Conservation (phyloP, 495 filamentous ascomycete species). For the Neurospora intermedia region DNA sequence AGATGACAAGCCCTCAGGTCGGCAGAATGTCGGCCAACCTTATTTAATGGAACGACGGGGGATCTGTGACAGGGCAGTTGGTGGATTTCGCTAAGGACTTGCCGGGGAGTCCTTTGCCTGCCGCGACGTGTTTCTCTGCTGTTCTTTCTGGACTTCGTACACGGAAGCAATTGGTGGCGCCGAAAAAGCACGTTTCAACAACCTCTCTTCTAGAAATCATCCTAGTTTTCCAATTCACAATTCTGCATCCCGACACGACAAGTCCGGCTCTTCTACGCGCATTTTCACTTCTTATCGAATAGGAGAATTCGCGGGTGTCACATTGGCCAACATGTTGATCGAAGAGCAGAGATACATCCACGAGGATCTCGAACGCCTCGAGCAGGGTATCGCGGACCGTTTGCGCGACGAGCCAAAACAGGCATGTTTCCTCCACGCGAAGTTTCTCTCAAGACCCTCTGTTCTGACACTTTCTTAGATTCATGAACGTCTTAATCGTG, state of each 20-base stretch:
- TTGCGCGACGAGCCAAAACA: constrained; percentile 79
- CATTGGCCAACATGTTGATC: constrained; percentile 52
- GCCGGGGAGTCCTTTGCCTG: background rate
- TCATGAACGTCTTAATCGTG: constrained; percentile 70
- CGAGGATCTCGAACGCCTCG: constrained; percentile 89
- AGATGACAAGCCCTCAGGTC: background rate
- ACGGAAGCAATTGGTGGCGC: background rate
- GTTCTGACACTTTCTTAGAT: constrained; percentile 47
- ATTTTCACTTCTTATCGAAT: background rate
- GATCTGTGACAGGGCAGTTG: background rate
- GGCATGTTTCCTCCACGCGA: constrained; percentile 42
- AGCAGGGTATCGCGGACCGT: constrained; percentile 86
- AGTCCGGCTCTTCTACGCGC: background rate
- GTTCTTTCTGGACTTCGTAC: background rate
- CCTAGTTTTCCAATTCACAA: background rate
- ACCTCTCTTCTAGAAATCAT: background rate
- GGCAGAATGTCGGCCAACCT: background rate
- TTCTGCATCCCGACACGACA: background rate
- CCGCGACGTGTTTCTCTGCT: background rate
- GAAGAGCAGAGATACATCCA: constrained; percentile 90
- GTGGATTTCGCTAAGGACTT: background rate
- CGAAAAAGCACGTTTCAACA: background rate
- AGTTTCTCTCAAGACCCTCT: background rate
- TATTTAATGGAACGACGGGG: background rate
- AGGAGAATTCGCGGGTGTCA: background rate